Conservation (phyloP, 1,284 basidiomycete genomes). For the Cutaneotrichosporon sp. region DNA sequence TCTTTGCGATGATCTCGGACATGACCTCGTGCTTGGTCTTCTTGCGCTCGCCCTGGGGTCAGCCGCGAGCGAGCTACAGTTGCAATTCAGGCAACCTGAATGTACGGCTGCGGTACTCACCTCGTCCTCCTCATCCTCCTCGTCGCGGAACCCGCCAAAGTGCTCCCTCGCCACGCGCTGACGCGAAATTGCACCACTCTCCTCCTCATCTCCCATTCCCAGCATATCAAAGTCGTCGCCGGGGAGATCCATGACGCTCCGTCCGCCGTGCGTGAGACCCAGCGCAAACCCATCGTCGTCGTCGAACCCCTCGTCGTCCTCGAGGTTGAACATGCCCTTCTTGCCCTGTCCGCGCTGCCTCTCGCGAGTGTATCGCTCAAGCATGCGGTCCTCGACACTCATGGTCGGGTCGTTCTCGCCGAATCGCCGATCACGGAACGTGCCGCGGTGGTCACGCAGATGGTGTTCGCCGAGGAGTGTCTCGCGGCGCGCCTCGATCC, state of each 20-base stretch:
- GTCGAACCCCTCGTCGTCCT: slow-evolving; percentile 61
- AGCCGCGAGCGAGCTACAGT: not conserved
- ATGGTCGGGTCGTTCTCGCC: slow-evolving; percentile 91
- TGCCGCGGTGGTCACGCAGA: slow-evolving; percentile 75
- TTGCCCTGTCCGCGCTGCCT: slow-evolving; percentile 64
- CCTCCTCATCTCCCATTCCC: slow-evolving; percentile 72
- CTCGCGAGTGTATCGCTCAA: slow-evolving; percentile 93
- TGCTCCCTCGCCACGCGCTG: slow-evolving; percentile 68
- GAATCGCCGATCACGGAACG: slow-evolving; percentile 90
- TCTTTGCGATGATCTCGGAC: slow-evolving; percentile 97
- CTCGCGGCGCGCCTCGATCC: slow-evolving; percentile 86
- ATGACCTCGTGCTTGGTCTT: slow-evolving; percentile 95
- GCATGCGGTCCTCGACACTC: slow-evolving; percentile 92
- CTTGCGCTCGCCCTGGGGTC: slow-evolving; percentile 59
- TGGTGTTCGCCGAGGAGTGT: slow-evolving; percentile 78
- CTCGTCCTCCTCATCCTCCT: slow-evolving; percentile 56
- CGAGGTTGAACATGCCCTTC: slow-evolving; percentile 82
- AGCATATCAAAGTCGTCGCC: slow-evolving; percentile 80
- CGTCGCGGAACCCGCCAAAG: slow-evolving; percentile 79
- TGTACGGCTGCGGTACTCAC: slow-evolving; percentile 21
- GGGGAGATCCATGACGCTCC: slow-evolving; percentile 67
- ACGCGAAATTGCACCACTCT: slow-evolving; percentile 66
- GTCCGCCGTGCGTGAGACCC: slow-evolving; percentile 86
- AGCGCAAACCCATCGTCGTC: slow-evolving; percentile 55
- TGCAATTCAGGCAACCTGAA: not conserved